phyloP scores from a whole-genome alignment of 306 rosid species.

The Trifolium pratense region DNA sequence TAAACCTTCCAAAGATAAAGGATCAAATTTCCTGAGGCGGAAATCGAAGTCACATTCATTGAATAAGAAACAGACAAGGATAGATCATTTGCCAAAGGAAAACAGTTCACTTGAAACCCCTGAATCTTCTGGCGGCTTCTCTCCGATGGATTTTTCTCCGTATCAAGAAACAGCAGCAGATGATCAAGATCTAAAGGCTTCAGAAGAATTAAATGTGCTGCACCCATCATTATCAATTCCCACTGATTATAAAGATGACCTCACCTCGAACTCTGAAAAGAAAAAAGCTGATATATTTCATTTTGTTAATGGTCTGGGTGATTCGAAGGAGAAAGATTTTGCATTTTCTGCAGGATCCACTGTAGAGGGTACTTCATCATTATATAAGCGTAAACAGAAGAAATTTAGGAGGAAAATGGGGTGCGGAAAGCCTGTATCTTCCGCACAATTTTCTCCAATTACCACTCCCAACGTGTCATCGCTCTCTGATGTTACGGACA shows the following conservation, averaged over 20 bases:
- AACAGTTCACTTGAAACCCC: conserved; percentile 51
- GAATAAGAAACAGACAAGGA: conserved; percentile 50
- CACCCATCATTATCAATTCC: conserved; percentile 41
- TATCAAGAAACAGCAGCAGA: conserved; percentile 59
- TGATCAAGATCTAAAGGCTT: conserved; percentile 51
- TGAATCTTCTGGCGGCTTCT: conserved; percentile 59
- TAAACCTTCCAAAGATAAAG: conserved; percentile 59
- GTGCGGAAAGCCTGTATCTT: conserved; percentile 49
- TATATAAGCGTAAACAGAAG: conserved; percentile 54
- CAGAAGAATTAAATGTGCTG: conserved; percentile 41
- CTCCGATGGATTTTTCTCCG: conserved; percentile 97
- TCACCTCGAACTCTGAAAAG: conserved; percentile 44
- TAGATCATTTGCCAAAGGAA: conserved; percentile 54
- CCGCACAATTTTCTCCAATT: conserved; percentile 50
- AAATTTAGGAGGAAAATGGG: conserved; percentile 62
- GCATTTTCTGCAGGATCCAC: conserved; percentile 65
- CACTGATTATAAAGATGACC: conserved; percentile 44
- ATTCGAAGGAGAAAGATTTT: conserved; percentile 52
- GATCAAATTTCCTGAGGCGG: conserved; percentile 56
- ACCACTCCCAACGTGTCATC: conserved; percentile 46
- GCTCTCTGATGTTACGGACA: conserved; percentile 41
- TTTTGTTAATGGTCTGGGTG: conserved; percentile 49
- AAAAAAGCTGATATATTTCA: conserved; percentile 44
- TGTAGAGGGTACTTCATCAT: conserved; percentile 42
- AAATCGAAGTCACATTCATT: conserved; percentile 54